Evolutionary conservation across 1,284 basidiomycete species (phyloP).

Genomic region (Pseudozyma thailandica): DNA sequence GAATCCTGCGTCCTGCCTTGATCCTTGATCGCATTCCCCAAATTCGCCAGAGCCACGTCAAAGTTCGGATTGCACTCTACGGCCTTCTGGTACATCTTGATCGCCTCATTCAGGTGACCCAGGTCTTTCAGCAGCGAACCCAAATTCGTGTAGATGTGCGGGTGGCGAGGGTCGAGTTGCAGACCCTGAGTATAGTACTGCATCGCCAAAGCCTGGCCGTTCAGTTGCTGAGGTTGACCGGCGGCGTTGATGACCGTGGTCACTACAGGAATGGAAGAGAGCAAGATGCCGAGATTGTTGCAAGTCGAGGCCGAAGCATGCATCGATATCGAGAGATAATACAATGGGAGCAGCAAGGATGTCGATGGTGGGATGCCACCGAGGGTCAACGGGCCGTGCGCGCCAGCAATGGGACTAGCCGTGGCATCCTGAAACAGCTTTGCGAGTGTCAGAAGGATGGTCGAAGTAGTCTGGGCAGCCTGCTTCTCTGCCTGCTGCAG

Average conservation of each 20-base stretch:
- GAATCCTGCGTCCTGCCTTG: slow-evolving; percentile 73
- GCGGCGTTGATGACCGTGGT: slow-evolving; percentile 57
- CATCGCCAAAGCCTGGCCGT: slow-evolving; percentile 71
- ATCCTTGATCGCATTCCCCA: slow-evolving; percentile 73
- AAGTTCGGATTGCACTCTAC: slow-evolving; percentile 73
- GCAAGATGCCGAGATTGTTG: slow-evolving; percentile 75
- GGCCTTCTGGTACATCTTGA: slow-evolving; percentile 73
- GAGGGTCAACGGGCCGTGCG: slow-evolving; percentile 52
- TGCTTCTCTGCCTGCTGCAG: slow-evolving; percentile 64
- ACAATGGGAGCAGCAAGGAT: slow-evolving; percentile 72
- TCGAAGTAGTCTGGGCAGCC: slow-evolving; percentile 71
- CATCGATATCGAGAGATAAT: slow-evolving; percentile 74
- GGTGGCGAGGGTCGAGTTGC: slow-evolving; percentile 73
- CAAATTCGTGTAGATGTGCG: slow-evolving; percentile 75
- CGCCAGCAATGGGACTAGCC: slow-evolving; percentile 44
- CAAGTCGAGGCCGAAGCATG: slow-evolving; percentile 73
- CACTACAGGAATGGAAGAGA: slow-evolving; percentile 71
- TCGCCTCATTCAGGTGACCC: slow-evolving; percentile 72
- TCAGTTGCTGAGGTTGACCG: slow-evolving; percentile 65
- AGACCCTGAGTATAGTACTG: slow-evolving; percentile 74
- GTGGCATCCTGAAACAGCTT: slow-evolving; percentile 73
- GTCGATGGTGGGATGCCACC: slow-evolving; percentile 70
- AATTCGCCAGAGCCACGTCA: slow-evolving; percentile 75
- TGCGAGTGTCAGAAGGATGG: slow-evolving; percentile 73
- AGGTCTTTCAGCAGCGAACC: slow-evolving; percentile 75